phyloP scores from a whole-genome alignment of 192 early-diverging fungal species.

The Endogone sp. region DNA sequence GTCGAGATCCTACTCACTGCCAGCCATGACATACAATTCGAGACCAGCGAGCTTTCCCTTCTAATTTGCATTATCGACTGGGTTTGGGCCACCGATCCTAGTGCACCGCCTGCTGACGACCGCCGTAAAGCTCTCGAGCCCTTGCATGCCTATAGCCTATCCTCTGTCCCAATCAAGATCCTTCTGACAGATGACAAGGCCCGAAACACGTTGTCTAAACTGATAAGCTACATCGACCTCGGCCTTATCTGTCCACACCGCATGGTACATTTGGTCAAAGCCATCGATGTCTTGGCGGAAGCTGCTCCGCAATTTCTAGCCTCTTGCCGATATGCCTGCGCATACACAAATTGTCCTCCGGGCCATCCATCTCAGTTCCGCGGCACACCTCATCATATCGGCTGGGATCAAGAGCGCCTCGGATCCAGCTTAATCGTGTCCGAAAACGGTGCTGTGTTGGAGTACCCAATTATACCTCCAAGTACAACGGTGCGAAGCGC shows the following conservation, averaged over 20 bases:
- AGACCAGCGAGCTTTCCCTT: neutral
- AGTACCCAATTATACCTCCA: neutral
- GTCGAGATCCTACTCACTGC: neutral
- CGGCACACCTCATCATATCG: neutral
- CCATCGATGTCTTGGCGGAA: neutral
- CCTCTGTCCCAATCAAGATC: neutral
- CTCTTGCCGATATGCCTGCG: neutral
- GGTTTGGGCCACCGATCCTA: neutral
- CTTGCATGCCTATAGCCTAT: neutral
- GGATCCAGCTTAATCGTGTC: too few relatives aligned
- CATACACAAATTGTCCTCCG: neutral
- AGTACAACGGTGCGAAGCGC: neutral
- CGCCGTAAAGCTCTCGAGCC: neutral
- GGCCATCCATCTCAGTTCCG: neutral
- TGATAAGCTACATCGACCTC: neutral
- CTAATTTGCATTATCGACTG: neutral
- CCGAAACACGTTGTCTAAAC: neutral
- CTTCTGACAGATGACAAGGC: neutral
- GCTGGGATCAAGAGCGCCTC: neutral
- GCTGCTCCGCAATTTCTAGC: neutral
- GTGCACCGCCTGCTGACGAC: neutral
- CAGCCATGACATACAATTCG: neutral
- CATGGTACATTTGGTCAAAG: neutral
- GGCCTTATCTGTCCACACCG: neutral
- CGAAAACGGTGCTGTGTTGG: neutral